Base-by-base conservation (phyloP, 495 filamentous ascomycete genomes). In the Annulohypoxylon stygium region DNA sequence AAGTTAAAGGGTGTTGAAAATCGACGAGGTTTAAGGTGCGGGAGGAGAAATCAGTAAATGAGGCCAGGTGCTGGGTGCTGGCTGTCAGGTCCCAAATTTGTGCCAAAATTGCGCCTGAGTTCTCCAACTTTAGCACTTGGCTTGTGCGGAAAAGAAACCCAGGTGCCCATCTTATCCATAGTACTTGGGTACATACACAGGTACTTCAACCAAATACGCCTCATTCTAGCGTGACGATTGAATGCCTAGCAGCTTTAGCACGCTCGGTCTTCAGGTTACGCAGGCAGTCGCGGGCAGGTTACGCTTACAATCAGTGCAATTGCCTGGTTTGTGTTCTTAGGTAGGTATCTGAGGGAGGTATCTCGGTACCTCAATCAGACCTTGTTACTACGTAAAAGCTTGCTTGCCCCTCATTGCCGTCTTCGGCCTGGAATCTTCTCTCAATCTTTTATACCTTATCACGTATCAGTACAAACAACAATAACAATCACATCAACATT, bases 11-110 rank as follows among this genome's bases (percentile, higher is more conserved):
- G 59, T 70, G 67, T 75, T 77, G 75, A 79, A 78, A 79, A 75
- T 79, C 74, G 41, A 76, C 74, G 76, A 78, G 72, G 75, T 77
- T 77, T 75, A 76, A 73, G 75, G 75, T 77, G 77, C 72, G 77
- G 75, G 77, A 77, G 77, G 77, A 79, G 77, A 79, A 78, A 75
- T 75, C 71, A 76, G 63, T 69, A 75, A 59, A 65, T 51, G 74
- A 53, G 62, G 71, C 65, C 69, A 73, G 76, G 39, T 43, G 12
- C 39, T 43, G 36, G 36, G 8, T 51, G 16, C 50, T 54, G 66
- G 71, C 75, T 76, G 69, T 67, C 70, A 65, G 65, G 64, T 51
- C 41, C 48, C 57, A 39, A 39, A 39, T 39, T 39, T 39, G 36
- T 39, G 9, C 36, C 53, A 70, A 70, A 65, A 76, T 70, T 74